Percentiles rank a stretch among this genome's conserved stretches.
Conservation (phyloP, 148 eudicot genomes). For the Fallopia convolvulus region DNA sequence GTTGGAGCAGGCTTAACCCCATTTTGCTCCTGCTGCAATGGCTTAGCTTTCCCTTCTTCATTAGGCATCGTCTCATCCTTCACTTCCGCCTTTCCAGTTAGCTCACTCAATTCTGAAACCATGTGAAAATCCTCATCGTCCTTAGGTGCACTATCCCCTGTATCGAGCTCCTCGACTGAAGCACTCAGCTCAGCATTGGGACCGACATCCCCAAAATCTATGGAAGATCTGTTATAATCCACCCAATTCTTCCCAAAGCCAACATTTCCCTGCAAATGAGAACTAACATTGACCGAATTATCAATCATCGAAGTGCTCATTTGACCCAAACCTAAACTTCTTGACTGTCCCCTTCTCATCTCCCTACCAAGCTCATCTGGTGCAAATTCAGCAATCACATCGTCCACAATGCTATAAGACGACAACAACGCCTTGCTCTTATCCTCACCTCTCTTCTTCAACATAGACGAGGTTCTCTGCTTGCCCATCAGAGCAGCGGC, state of each 20-base stretch:
- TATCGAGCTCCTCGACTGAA: slow-evolving; percentile 10
- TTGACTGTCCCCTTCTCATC: slow-evolving; percentile 40
- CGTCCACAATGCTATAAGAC: slow-evolving; percentile 77
- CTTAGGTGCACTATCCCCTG: slow-evolving; percentile 5
- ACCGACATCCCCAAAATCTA: slow-evolving; percentile 14
- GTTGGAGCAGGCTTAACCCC: not conserved
- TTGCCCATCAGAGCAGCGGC: slow-evolving; percentile 86
- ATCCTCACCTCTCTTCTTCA: slow-evolving; percentile 54
- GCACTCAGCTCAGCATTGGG: slow-evolving; percentile 22
- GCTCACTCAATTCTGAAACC: slow-evolving; percentile 1
- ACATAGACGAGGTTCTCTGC: slow-evolving; percentile 55
- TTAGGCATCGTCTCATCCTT: slow-evolving; percentile 16
- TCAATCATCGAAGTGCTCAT: slow-evolving; percentile 22
- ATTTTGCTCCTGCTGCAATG: not conserved
- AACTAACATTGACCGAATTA: slow-evolving; percentile 15
- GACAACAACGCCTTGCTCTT: slow-evolving; percentile 22
- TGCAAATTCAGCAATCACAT: slow-evolving; percentile 82
- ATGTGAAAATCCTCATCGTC: slow-evolving; percentile 19
- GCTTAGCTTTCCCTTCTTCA: not conserved
- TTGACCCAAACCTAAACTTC: slow-evolving; percentile 17
- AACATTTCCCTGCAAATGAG: slow-evolving; percentile 14
- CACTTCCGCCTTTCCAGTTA: slow-evolving; percentile 15
- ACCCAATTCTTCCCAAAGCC: slow-evolving; percentile 13
- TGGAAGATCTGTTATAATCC: slow-evolving; percentile 10
- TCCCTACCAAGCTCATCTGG: slow-evolving; percentile 80